Percentiles rank a stretch among this genome's conserved stretches.
Evolutionary conservation across 108 stramenopile genomes (phyloP).

Genomic region (Cyclotella kingstonii): DNA sequence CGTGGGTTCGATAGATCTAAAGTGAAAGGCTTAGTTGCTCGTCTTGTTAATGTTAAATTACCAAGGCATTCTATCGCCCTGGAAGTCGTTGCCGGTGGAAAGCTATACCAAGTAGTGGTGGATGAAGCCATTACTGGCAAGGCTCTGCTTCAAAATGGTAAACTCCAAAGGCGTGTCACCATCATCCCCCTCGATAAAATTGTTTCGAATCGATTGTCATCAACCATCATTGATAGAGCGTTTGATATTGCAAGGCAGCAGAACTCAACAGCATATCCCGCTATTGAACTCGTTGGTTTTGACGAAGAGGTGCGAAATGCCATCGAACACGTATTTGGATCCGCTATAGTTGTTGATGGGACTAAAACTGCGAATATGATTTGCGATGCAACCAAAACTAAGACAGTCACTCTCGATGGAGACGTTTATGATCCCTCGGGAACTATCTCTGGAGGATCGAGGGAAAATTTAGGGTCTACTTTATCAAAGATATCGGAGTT

Average conservation of each 20-base stretch:
- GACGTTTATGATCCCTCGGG: slow-evolving; percentile 98
- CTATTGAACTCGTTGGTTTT: slow-evolving; percentile 95
- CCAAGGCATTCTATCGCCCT: slow-evolving; percentile 84
- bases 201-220: slow-evolving; percentile 52
- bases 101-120: slow-evolving; percentile 96
- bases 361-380: slow-evolving; percentile 88
- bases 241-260: slow-evolving; percentile 64
- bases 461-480: slow-evolving; percentile 73
- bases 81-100: slow-evolving; percentile 96
- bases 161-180: slow-evolving; percentile 91
- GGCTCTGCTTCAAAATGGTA: slow-evolving; percentile 91
- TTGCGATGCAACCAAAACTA: slow-evolving; percentile 89
- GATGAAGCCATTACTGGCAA: slow-evolving; percentile 96
- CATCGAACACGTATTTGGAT: slow-evolving; percentile 95
- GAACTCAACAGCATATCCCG: slow-evolving; percentile 78
- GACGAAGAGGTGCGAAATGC: slow-evolving; percentile 92
- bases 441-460: slow-evolving; percentile 94
- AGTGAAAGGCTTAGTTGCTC: slow-evolving; percentile 95
- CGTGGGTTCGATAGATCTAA: slow-evolving; percentile 90
- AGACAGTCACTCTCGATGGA: slow-evolving; percentile 94
- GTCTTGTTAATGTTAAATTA: slow-evolving; percentile 82
- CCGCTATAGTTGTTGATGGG: slow-evolving; percentile 89
- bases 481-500: slow-evolving; percentile 74
- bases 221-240: slow-evolving; percentile 51
- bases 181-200: slow-evolving; percentile 98